Percentiles rank a stretch among this genome's conserved stretches.
phyloP scores from a whole-genome alignment of 2,329 filamentous ascomycete species.

The Cladosporium velox region DNA sequence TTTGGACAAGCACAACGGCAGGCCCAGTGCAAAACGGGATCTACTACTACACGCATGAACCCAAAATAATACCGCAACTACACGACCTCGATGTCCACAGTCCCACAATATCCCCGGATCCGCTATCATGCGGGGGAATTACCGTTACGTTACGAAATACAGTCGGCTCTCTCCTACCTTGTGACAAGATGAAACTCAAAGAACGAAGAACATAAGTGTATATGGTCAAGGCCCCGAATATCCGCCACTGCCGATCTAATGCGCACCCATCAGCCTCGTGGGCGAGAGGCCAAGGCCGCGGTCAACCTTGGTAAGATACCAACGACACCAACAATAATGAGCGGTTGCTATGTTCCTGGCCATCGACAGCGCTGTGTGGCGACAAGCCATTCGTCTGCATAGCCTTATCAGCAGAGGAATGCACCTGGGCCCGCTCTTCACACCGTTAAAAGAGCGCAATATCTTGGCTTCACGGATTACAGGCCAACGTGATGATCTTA shows the following conservation, averaged over 20 bases:
- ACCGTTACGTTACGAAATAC: background rate
- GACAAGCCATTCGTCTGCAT: constrained; percentile 14
- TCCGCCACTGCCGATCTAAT: constrained; percentile 7
- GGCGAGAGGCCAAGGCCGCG: constrained; percentile 13
- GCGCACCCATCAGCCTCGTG: constrained; percentile 13
- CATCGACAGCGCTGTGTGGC: constrained; percentile 2
- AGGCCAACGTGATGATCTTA: constrained; percentile 10
- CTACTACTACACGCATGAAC: constrained; percentile 10
- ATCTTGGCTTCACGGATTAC: constrained; percentile 15
- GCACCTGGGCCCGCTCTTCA: constrained; percentile 15
- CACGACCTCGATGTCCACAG: constrained; percentile 1
- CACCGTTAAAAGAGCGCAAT: constrained; percentile 6
- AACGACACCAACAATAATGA: constrained; percentile 1
- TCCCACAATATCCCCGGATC: constrained; percentile 2
- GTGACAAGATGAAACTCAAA: constrained; percentile 1
- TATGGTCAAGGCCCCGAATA: constrained; percentile 16
- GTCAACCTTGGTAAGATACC: constrained; percentile 18
- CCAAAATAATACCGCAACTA: background rate
- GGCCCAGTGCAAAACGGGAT: background rate
- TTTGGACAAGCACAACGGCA: constrained; percentile 15
- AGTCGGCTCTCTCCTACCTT: background rate
- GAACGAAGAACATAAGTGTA: background rate
- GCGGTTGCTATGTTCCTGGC: background rate
- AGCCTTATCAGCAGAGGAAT: constrained; percentile 20
- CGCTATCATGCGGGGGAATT: constrained; percentile 5